Evolutionary conservation across 228 moss, liverwort and hornwort genomes (phyloP).

Genomic region (Sphagnum magellanicum): DNA sequence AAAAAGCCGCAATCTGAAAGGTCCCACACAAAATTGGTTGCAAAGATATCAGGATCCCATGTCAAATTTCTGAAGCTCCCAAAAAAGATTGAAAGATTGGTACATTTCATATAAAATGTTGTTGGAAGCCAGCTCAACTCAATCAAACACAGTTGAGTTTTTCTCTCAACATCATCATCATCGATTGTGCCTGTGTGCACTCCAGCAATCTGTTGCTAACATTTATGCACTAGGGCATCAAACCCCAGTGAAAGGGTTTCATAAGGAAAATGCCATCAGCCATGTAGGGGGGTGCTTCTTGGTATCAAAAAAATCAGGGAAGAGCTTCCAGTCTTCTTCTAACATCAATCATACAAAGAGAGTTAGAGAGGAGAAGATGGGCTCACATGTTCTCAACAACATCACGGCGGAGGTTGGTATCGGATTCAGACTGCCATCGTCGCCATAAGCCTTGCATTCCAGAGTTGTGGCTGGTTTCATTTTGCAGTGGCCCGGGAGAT

Average conservation of each 20-base stretch:
- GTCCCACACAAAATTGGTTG: background rate
- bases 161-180: no score
- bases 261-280: constrained; percentile 9
- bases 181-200: background rate
- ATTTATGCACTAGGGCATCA: background rate
- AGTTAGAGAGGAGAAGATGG: no score
- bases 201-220: background rate
- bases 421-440: constrained; percentile 81
- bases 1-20: constrained; percentile 72
- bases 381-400: constrained; percentile 87
- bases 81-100: no score
- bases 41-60: background rate
- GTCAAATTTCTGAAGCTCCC: no score
- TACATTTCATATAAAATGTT: no score
- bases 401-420: constrained; percentile 59
- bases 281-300: no score
- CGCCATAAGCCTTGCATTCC: constrained; percentile 14
- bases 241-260: background rate
- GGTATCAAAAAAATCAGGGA: no score
- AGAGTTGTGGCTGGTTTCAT: constrained; percentile 48
- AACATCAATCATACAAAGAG: no score
- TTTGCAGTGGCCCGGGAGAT: constrained; percentile 68
- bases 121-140: no score
- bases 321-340: no score
- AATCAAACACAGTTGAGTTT: no score